Evolutionary conservation across 164 flowering plant species (phyloP), one percentile per base, ranked within the genome.

Genomic region (Annona squamosa): DNA sequence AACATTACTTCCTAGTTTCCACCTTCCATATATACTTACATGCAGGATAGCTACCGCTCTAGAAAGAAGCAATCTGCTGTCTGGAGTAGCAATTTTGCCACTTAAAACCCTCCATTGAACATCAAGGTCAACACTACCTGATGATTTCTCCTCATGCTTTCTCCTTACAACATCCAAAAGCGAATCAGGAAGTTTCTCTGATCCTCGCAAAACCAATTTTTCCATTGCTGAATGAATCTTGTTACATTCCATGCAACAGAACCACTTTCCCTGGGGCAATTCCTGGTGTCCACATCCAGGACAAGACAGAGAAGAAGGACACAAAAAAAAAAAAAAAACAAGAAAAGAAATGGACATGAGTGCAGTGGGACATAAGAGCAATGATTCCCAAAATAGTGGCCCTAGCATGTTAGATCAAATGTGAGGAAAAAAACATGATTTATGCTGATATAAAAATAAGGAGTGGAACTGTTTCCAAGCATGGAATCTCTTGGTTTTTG

Each of bases 191-290:
- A 95, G 86, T 76, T 79, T 74, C 83, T 89, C 85, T 68, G 80
- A 81, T 52, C 90, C 95, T 70, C 65, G 71, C 52, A 44, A 52
- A 17, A 89, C 79, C 80, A 85, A 79, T 46, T 87, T 81, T 76
- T 84, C 74, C 84, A 96, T 76, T 69, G 87, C 74, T 48, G 79
- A 70, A 74, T 90, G 78, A 47, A 96, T 85, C 46, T 75, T 78
- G 26, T 65, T 75, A 84, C 99, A 96, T 0, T 83, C 90, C 4
- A 5, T 4, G 75, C 85, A 82, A 72, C 99, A 96, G 81, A 96
- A 93, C 99, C 99, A 96, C 63, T 88, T 81, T 10, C 90, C 99
- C 64, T 82, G 66, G 3, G 99, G 99, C 76, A 91, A 67, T 84
- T 89, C 95, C 99, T 96, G 90, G 79, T 68, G 70, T 42, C 44